phyloP scores from a whole-genome alignment of 2,329 filamentous ascomycete genomes.

The Nigrospora sphaerica region DNA sequence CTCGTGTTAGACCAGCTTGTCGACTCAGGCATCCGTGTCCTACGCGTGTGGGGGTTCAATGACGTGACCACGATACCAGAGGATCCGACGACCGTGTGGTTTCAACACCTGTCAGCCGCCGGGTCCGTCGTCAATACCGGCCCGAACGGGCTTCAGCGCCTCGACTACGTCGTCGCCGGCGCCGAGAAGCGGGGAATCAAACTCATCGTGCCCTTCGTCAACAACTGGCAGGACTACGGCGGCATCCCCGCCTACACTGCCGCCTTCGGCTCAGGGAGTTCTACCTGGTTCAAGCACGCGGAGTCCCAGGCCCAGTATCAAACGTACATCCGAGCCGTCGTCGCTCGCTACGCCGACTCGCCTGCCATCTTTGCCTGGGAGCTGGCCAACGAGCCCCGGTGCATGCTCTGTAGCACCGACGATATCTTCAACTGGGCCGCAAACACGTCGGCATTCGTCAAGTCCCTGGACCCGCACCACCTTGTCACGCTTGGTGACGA shows the following conservation, averaged over 20 bases:
- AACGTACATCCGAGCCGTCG: constrained; percentile 39
- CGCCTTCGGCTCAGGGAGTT: constrained; percentile 46
- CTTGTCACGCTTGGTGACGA: constrained; percentile 59
- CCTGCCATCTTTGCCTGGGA: constrained; percentile 47
- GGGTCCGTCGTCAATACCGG: constrained; percentile 57
- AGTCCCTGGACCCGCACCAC: constrained; percentile 52
- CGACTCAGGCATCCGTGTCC: constrained; percentile 45
- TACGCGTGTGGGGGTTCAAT: constrained; percentile 59
- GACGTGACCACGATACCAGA: constrained; percentile 38
- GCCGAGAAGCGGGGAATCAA: constrained; percentile 54
- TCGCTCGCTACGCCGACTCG: constrained; percentile 39
- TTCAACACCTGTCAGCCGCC: constrained; percentile 42
- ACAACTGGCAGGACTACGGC: constrained; percentile 64
- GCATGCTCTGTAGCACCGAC: constrained; percentile 44
- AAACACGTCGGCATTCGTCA: constrained; percentile 53
- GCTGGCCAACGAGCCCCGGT: constrained; percentile 49
- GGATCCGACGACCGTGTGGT: constrained; percentile 33
- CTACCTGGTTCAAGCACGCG: constrained; percentile 49
- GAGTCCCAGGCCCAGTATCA: constrained; percentile 48
- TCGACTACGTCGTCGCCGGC: constrained; percentile 55
- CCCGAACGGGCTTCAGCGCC: constrained; percentile 51
- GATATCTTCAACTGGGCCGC: constrained; percentile 53
- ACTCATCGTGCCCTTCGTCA: constrained; percentile 59
- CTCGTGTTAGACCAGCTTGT: constrained; percentile 38
- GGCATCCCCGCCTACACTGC: constrained; percentile 55